Evolutionary conservation across 2,329 filamentous ascomycete species (phyloP).

Genomic region (Alternaria infectoria): DNA sequence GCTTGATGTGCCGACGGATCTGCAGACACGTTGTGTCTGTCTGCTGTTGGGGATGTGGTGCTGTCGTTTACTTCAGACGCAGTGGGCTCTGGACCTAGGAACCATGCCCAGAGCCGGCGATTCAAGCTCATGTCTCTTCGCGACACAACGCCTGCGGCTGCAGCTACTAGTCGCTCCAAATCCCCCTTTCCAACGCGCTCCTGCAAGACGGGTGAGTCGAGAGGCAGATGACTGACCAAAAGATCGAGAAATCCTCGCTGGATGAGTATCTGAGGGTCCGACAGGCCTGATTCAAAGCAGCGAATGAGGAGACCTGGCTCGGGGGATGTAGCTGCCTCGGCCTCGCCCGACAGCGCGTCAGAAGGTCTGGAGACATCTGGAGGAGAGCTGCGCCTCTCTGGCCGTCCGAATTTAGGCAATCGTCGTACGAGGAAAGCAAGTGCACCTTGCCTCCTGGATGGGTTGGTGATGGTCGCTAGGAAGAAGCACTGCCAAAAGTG

Average conservation of each 20-base stretch:
- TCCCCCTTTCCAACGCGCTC: constrained; percentile 74
- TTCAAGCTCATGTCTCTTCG: constrained; percentile 97
- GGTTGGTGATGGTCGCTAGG: constrained; percentile 87
- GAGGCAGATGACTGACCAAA: constrained; percentile 85
- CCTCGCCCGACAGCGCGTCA: constrained; percentile 54
- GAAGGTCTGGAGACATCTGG: constrained; percentile 17
- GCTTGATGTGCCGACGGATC: constrained; percentile 56
- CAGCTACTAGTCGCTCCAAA: constrained; percentile 78
- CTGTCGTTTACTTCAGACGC: constrained; percentile 45
- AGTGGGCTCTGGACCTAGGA: constrained; percentile 77
- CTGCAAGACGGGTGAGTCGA: constrained; percentile 83
- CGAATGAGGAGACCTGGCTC: constrained; percentile 90
- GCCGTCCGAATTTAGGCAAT: constrained; percentile 71
- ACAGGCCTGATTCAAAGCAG: constrained; percentile 88
- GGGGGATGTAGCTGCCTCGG: constrained; percentile 78
- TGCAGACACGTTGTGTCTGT: constrained; percentile 55
- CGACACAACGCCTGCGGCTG: constrained; percentile 85
- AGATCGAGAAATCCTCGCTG: constrained; percentile 94
- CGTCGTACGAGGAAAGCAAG: constrained; percentile 83
- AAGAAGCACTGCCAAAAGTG: constrained; percentile 99
- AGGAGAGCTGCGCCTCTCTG: constrained; percentile 20
- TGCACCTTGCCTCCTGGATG: constrained; percentile 82
- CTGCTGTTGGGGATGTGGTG: constrained; percentile 52
- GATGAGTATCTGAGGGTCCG: constrained; percentile 86
- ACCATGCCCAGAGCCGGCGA: constrained; percentile 92